A percentile compares a stretch with the other conserved stretches of the same genome.
These are phyloP conservation scores for Aeschynomene evenia DNA, from an alignment of 306 rosid species.

Conservation along the genomic window DNA sequence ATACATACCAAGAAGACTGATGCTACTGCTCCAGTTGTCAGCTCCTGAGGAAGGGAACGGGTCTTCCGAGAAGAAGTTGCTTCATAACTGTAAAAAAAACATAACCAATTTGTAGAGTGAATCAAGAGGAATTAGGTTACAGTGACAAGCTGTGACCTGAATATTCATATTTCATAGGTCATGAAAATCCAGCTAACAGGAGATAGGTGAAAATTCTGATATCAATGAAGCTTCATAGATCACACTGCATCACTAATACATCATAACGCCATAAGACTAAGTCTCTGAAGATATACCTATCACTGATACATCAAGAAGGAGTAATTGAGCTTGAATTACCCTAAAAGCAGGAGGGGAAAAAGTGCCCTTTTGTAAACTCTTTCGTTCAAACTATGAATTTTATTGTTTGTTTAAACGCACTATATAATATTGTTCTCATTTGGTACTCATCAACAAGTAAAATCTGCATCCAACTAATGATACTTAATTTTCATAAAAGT, in stretches of 20 bases:
- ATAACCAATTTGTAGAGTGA: slow-evolving; percentile 1
- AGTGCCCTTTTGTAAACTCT: not conserved
- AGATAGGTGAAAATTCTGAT: slow-evolving; percentile 18
- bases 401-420: not conserved
- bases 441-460: not conserved
- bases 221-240: not conserved
- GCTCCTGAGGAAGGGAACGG: slow-evolving; percentile 83
- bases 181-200: slow-evolving; percentile 21
- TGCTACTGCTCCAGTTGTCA: slow-evolving; percentile 76
- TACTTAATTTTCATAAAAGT: not conserved
- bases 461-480: not conserved
- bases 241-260: not conserved
- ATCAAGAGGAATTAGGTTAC: not conserved
- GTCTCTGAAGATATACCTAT: not conserved
- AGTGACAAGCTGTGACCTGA: not conserved
- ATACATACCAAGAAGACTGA: slow-evolving; percentile 75
- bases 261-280: not conserved
- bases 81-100: slow-evolving; percentile 64
- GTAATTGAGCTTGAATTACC: not conserved
- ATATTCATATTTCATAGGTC: slow-evolving; percentile 2
- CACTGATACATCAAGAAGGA: not conserved
- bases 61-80: slow-evolving; percentile 81
- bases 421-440: not conserved
- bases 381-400: not conserved
- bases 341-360: too few species aligned